phyloP scores from a whole-genome alignment of 2,329 filamentous ascomycete genomes.

The Trichoderma breve region DNA sequence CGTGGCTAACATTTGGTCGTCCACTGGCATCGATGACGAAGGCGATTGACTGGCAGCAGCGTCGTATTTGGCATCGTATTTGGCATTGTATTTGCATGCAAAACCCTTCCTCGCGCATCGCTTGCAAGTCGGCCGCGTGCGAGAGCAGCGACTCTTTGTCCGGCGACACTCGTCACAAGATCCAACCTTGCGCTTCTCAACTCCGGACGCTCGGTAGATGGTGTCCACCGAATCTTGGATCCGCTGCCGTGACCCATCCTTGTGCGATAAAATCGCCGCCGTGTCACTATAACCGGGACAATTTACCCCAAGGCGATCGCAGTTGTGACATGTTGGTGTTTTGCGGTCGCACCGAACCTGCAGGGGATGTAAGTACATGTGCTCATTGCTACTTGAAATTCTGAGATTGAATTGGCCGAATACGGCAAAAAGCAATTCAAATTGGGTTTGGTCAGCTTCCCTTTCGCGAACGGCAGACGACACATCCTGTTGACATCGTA shows the following conservation, averaged over 20 bases:
- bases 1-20: not conserved
- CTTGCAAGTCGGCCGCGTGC: not conserved
- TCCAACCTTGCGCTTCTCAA: slow-evolving; percentile 13
- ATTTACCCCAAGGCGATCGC: slow-evolving; percentile 10
- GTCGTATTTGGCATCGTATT: slow-evolving; percentile 10
- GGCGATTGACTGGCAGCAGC: not conserved
- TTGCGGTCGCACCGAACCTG: slow-evolving; percentile 17
- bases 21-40: not conserved
- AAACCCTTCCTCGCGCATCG: slow-evolving; percentile 7
- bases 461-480: slow-evolving; percentile 16
- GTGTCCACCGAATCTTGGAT: slow-evolving; percentile 9
- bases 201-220: slow-evolving; percentile 10
- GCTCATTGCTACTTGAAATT: not conserved
- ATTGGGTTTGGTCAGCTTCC: slow-evolving; percentile 9
- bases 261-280: not conserved
- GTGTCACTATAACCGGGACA: slow-evolving; percentile 13
- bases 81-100: slow-evolving; percentile 9
- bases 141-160: slow-evolving; percentile 13
- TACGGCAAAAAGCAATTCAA: not conserved
- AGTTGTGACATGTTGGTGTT: slow-evolving; percentile 9
- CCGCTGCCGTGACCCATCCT: slow-evolving; percentile 5
- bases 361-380: not conserved
- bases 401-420: not conserved
- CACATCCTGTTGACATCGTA: slow-evolving; percentile 14
- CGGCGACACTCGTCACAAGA: slow-evolving; percentile 11